Conservation (phyloP, 345 rosid genomes). For the Clausena lansium region DNA sequence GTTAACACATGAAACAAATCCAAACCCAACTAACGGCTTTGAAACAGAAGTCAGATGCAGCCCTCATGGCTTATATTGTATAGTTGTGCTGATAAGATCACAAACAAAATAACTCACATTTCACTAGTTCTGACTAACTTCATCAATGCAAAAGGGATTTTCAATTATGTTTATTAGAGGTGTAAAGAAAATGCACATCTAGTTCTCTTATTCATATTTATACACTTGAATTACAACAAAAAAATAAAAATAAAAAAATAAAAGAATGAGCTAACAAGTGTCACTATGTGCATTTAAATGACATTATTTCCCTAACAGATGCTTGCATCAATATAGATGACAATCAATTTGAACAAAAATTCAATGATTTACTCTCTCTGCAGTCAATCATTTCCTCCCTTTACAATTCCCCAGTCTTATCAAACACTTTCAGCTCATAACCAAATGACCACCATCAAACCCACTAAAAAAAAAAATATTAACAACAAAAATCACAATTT, state of each 20-base stretch:
- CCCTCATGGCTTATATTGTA: neutral
- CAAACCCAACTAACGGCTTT: neutral
- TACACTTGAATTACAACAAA: neutral
- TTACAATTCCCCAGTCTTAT: neutral
- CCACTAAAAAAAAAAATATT: constrained; percentile 16
- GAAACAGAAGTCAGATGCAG: neutral
- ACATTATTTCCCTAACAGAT: neutral
- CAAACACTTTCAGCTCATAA: neutral
- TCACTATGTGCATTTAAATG: neutral
- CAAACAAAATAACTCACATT: neutral
- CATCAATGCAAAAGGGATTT: neutral
- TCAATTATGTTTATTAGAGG: neutral
- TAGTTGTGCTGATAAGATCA: neutral
- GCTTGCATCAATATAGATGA: neutral
- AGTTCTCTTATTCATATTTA: neutral
- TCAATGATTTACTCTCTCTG: neutral
- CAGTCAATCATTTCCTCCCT: neutral
- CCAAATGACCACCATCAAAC: constrained; percentile 4
- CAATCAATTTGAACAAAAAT: neutral
- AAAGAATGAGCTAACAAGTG: neutral
- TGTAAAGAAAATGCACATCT: neutral
- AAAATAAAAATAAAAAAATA: too few species aligned
- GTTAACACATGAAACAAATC: neutral
- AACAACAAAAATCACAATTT: neutral
- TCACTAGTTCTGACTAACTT: neutral